A percentile compares a stretch with the other conserved stretches of the same genome.
Conservation (phyloP, 345 rosid species). For the Eucalyptus polybractea region DNA sequence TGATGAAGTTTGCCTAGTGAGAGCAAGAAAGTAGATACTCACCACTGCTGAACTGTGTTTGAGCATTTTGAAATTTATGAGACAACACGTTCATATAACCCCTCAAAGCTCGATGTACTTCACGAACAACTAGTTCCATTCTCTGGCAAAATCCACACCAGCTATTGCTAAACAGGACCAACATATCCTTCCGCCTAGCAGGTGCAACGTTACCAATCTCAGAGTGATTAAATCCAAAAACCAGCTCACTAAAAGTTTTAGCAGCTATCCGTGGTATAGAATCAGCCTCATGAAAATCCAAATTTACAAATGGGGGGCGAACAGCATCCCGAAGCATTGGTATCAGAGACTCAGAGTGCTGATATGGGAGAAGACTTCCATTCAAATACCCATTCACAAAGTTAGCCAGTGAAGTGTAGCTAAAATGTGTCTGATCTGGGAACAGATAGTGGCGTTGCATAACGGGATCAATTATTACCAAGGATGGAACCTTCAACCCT, state of each 20-base stretch:
- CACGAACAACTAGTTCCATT: slow-evolving; percentile 85
- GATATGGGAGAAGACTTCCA: slow-evolving; percentile 57
- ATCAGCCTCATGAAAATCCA: slow-evolving; percentile 71
- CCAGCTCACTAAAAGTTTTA: slow-evolving; percentile 38
- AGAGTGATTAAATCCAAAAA: slow-evolving; percentile 45
- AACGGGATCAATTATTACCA: slow-evolving; percentile 59
- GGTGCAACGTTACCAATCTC: slow-evolving; percentile 11
- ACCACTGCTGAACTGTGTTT: slow-evolving; percentile 28
- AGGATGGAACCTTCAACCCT: slow-evolving; percentile 57
- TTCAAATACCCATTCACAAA: slow-evolving; percentile 52
- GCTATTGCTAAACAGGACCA: slow-evolving; percentile 71
- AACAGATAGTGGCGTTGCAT: slow-evolving; percentile 57
- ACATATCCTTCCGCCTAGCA: slow-evolving; percentile 58
- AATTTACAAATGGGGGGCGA: slow-evolving; percentile 70
- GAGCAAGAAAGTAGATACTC: slow-evolving; percentile 1
- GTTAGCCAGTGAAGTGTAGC: slow-evolving; percentile 26
- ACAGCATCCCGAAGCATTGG: slow-evolving; percentile 30
- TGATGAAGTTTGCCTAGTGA: not conserved
- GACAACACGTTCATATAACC: slow-evolving; percentile 31
- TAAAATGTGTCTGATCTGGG: slow-evolving; percentile 17
- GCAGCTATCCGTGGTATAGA: slow-evolving; percentile 58
- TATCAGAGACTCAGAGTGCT: slow-evolving; percentile 32
- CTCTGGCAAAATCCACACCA: slow-evolving; percentile 98
- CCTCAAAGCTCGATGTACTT: slow-evolving; percentile 55
- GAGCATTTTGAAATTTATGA: slow-evolving; percentile 16